Base-by-base conservation (phyloP, 83 land plant genomes). In the Diphasiastrum complanatum region DNA sequence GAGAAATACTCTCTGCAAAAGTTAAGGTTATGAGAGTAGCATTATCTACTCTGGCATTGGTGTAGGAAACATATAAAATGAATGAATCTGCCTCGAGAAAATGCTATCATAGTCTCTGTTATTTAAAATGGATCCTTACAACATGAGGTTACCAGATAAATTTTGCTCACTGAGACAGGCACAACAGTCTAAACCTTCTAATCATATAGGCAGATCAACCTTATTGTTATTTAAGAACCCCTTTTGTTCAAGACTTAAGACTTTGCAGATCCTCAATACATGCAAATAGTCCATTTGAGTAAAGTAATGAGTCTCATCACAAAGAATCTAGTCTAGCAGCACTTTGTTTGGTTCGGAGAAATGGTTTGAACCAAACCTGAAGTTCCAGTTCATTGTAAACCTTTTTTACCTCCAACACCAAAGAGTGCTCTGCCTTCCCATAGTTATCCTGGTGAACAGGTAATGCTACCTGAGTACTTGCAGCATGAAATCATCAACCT, bases 351-450 rank as follows among this genome's bases (percentile, higher is more conserved):
- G 65, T 68, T 59, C 63, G 69, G 76, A 22, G 18, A 59, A 53
- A 50, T 5, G 24, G 65, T 41, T 43, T 23, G 28, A 3, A 20
- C 16, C 53, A 72, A 57, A 92, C 97, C 91, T 87, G 57, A 55
- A 95, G 81, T 51, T 83, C 63, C 47, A 95, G 86, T 3, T 78
- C 92, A 11, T 73, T 81, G 61, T 95, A 95, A 18, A 95, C 58
- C 1, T 55, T 68, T 69, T 95, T 95, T 43, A 95, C 84, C 63
- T 74, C 84, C 12, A 80, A 74, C 57, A 95, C 97, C 65, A 70
- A 63, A 33, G 72, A 53, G 30, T 64, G 61, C 58, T 89, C 81
- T 32, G 66, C 11, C 64, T 86, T 95, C 32, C 99, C 99, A 82
- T 95, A 95, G 64, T 86, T 79, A 22, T 81, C 89, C 99, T 95